These are phyloP conservation scores for Vachellia collinsii DNA, from an alignment of 306 rosid genomes.

Conservation along the genomic window DNA sequence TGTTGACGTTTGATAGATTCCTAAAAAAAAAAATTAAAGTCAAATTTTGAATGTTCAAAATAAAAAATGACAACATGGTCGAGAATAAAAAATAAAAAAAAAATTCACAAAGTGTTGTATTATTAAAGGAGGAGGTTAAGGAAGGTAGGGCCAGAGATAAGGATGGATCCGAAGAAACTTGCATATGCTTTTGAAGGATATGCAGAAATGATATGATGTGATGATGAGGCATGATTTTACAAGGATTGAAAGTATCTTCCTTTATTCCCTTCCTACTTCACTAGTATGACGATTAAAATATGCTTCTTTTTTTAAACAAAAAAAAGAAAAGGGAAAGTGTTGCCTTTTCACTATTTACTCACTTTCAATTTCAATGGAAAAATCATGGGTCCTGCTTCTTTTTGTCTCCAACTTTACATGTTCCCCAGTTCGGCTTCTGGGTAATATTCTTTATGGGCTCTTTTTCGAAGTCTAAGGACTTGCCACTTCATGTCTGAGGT, in stretches of 20 bases:
- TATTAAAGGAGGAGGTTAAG: not conserved
- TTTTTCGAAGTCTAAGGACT: too few relatives aligned
- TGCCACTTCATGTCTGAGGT: too few relatives aligned
- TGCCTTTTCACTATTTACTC: too few relatives aligned
- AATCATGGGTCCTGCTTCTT: too few relatives aligned
- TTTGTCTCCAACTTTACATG: too few relatives aligned
- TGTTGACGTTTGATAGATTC: not conserved
- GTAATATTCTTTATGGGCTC: too few relatives aligned
- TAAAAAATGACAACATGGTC: too few relatives aligned
- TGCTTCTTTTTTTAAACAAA: too few relatives aligned
- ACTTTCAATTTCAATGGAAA: too few relatives aligned
- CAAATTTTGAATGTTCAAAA: not conserved
- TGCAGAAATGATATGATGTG: not conserved
- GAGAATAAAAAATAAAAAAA: not conserved
- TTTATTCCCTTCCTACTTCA: not conserved
- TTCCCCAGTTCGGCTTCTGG: too few relatives aligned
- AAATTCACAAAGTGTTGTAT: not conserved
- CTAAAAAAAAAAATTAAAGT: not conserved
- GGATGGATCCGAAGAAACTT: not conserved
- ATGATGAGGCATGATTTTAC: conserved; percentile 6
- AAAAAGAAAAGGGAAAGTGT: too few relatives aligned
- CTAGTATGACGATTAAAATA: not conserved
- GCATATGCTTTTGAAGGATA: not conserved
- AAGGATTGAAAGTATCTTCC: not conserved
- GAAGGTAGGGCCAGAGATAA: not conserved